Evolutionary conservation across 2,329 filamentous ascomycete species (phyloP), one percentile per base, ranked within the genome.

Genomic region (Lachnellula subtilissima): DNA sequence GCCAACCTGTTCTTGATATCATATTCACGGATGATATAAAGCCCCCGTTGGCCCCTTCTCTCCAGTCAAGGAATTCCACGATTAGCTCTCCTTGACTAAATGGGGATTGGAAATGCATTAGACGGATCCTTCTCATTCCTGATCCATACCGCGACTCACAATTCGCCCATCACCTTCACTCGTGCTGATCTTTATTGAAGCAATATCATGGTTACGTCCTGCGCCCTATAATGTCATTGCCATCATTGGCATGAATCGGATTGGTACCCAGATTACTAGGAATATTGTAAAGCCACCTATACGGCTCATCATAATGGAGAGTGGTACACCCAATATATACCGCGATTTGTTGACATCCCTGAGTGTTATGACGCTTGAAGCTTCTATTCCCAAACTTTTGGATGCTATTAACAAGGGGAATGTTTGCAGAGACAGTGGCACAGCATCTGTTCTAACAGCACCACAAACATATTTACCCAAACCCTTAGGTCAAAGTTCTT

Each of bases 181-280:
- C 69, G 72, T 60, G 64, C 53, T 50, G 70, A 73, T 63, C 63
- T 73, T 23, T 65, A 69, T 56, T 67, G 57, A 56, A 63, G 58
- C 35, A 72, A 72, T 55, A 72, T 72, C 45, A 62, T 74, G 22
- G 49, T 72, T 12, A 65, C 68, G 9, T 28, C 50, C 55, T 4
- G 58, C 55, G 28, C 61, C 62, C 14, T 52, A 56, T 46, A 62
- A 58, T 25, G 56, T 71, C 7, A 28, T 28, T 28, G 28, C 28
- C 8, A 9, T 28, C 69, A 72, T 60, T 73, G 70, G 70, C 58
- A 64, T 52, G 66, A 71, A 60, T 65, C 70, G 5, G 68, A 60
- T 65, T 70, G 5, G 68, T 69, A 70, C 58, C 69, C 70, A 1
- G 61, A 60, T 7, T 72, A 71, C 54, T 73, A 70, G 71, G 70